Base-by-base conservation (phyloP, 2,329 filamentous ascomycete genomes). In the Sporothrix variecibatus region DNA sequence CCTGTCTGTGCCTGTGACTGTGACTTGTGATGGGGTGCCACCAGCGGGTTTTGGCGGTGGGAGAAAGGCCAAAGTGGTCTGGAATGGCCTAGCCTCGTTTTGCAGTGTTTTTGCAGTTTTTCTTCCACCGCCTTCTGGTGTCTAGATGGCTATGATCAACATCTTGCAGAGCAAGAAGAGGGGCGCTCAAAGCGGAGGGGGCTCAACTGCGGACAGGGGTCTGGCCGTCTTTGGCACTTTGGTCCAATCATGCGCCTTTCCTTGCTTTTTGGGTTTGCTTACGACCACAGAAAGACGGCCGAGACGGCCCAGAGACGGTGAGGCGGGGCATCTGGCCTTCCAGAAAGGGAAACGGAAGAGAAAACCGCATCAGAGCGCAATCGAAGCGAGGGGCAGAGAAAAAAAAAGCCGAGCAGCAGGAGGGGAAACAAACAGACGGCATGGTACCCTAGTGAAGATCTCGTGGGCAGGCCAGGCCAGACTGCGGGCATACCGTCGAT, bases 21-120 rank as follows among this genome's bases (percentile, higher is more conserved):
- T 43, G 9, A 15, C 51, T 60, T 40, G 38, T 31, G 62, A 43
- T 43, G n/a, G n/a, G 34, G 62, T 65, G 62, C 62, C 62, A 65
- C 38, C 38, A 26, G 23, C 23, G 15, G 15, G 6, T 12, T 67
- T 46, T 46, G 64, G 40, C 38, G 64, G 62, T 69, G 65, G 65
- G 43, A 20, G 17, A 51, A 70, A 7, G 67, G 68, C 68, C 68
- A 58, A 71, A 60, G 68, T 51, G 68, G 53, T 71, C 51, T 71
- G 68, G 43, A 6, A 26, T 69, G 26, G 65, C 4, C 68, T 60
- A 60, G 51, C 23, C 53, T 38, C 51, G 4, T 46, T 60, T 60
- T 38, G 20, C 31, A n/a, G 12, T 53, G 31, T 58, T 46, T 60
- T 60, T 38, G 20, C 31, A n/a, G 12, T 53, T 46, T 58, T 46